These are phyloP conservation scores for Phyllosticta capitalensis DNA, from an alignment of 2,329 filamentous ascomycete species.

Conservation along the genomic window DNA sequence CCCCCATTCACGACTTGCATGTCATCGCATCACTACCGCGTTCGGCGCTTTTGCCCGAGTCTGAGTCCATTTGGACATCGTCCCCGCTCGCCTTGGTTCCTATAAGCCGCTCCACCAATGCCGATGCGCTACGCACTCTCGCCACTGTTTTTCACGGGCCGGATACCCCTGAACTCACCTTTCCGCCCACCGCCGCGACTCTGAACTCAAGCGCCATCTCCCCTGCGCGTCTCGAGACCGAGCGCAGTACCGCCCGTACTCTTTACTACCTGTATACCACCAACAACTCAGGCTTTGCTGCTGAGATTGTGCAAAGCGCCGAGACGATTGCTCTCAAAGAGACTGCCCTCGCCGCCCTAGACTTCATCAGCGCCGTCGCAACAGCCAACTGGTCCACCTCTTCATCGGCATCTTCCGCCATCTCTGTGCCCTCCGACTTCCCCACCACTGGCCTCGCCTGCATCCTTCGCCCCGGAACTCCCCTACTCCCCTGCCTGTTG, in stretches of 20 bases:
- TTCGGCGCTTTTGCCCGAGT: conserved; percentile 34
- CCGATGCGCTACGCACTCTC: conserved; percentile 45
- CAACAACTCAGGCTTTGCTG: conserved; percentile 43
- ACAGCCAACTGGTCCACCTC: conserved; percentile 45
- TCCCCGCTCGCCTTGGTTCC: conserved; percentile 32
- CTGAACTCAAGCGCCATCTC: conserved; percentile 6
- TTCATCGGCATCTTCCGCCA: conserved; percentile 35
- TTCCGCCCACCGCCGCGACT: conserved; percentile 21
- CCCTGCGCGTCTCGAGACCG: conserved; percentile 33
- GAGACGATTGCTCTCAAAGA: conserved; percentile 49
- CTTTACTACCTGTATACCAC: conserved; percentile 47
- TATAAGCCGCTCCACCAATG: conserved; percentile 43
- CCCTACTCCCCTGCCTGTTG: conserved; percentile 47
- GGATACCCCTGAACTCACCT: conserved; percentile 20
- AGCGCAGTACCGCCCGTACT: conserved; percentile 44
- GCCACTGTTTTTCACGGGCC: conserved; percentile 49
- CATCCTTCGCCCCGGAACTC: conserved; percentile 42
- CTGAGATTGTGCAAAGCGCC: conserved; percentile 42
- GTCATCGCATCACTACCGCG: conserved; percentile 50
- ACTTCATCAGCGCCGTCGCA: conserved; percentile 42
- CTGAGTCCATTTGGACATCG: conserved; percentile 16
- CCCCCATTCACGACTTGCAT: conserved; percentile 46
- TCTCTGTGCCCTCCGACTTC: conserved; percentile 31
- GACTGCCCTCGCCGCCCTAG: conserved; percentile 45
- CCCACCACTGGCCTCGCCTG: conserved; percentile 39